Base-by-base conservation (phyloP, 345 rosid genomes). In the Cardamine occulta region DNA sequence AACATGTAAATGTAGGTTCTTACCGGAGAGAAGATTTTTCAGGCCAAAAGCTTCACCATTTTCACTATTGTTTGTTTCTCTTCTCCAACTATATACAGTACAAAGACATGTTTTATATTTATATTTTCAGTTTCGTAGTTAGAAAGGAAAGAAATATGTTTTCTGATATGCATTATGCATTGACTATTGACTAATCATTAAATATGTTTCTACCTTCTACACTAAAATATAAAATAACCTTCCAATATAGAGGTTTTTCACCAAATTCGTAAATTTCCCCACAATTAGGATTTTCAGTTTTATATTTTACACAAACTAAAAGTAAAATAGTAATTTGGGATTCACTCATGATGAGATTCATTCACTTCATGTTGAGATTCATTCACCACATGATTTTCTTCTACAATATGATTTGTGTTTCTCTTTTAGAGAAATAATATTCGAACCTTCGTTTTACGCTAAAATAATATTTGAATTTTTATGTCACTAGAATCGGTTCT, bases 11-110 rank as follows among this genome's bases (percentile, higher is more conserved):
- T 18, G 55, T 17, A 34, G 29, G 5, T 34, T 54, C 45, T 54
- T 63, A 77, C 80, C 61, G 59, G 59, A 64, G 66, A 63, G 66
- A 63, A 70, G 35, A 4, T 45, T 26, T n/a, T 70, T 77, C 72
- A 70, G 45, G 59, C 54, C 45, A 55, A 45, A 55, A 37, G 2
- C 14, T 11, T 55, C 47, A 76, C 40, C 60, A 47, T 34, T 32
- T 67, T 59, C 32, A 37, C 42, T 51, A 39, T 11, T 31, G 12
- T 56, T 6, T 28, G 14, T 68, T 5, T 56, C 2, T 40, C 14
- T 39, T 17, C 39, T 63, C 71, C 48, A 55, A 15, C 39, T 54
- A 69, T 52, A 17, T 52, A 52, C 14, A 59, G 6, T 68, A 31
- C 9, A 39, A 0, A 54, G 13, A 56, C 39, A 40, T 21, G 23